phyloP scores from a whole-genome alignment of 2,329 filamentous ascomycete species.

The Verticillium nonalfalfae region DNA sequence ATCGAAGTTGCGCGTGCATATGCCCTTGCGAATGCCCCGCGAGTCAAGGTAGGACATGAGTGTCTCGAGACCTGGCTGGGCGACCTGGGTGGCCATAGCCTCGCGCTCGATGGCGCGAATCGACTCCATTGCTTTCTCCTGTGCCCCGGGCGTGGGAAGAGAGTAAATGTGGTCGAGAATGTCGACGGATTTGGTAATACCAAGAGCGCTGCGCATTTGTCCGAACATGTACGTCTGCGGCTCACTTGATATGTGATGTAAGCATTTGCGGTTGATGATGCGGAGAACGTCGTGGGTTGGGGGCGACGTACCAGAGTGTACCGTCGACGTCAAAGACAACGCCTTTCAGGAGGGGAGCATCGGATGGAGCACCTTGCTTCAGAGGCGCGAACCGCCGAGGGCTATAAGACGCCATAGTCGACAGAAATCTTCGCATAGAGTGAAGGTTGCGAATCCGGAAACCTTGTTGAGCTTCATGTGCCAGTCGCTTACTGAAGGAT shows the following conservation, averaged over 20 bases:
- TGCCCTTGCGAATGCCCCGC: conserved; percentile 64
- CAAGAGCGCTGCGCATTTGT: conserved; percentile 73
- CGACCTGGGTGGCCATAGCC: conserved; percentile 73
- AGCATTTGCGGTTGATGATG: neutral
- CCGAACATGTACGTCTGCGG: conserved; percentile 95
- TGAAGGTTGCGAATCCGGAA: no score
- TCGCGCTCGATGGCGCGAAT: conserved; percentile 74
- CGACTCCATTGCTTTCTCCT: conserved; percentile 60
- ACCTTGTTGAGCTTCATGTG: no score
- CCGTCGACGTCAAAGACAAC: conserved; percentile 92
- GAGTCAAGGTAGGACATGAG: conserved; percentile 80
- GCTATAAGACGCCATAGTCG: conserved; percentile 33
- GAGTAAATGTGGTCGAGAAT: conserved; percentile 84
- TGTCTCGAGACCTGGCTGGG: conserved; percentile 70
- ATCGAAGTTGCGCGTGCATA: conserved; percentile 94
- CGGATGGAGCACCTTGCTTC: conserved; percentile 23
- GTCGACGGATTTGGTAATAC: conserved; percentile 66
- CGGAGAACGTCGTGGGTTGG: neutral
- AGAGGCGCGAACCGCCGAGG: conserved; percentile 52
- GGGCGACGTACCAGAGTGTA: conserved; percentile 69
- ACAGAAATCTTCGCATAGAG: conserved; percentile 25
- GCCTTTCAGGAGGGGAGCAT: conserved; percentile 44
- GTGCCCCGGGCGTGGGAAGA: conserved; percentile 53
- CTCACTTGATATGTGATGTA: conserved; percentile 45
- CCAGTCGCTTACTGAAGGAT: no score